Conservation (phyloP, 371 early-diverging fungal genomes). For the Globomyces sp. region DNA sequence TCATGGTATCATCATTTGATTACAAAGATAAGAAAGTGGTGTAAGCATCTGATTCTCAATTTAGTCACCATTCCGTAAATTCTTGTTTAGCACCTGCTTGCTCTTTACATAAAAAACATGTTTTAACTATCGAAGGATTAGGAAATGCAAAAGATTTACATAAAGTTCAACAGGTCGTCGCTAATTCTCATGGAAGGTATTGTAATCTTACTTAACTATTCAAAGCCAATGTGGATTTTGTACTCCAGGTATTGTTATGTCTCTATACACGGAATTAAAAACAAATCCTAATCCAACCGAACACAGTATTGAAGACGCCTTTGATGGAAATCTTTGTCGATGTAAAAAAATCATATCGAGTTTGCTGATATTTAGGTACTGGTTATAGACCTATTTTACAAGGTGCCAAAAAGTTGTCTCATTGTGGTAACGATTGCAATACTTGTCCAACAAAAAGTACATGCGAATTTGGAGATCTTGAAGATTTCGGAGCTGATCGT, state of each 20-base stretch:
- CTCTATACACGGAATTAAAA: conserved; percentile 63
- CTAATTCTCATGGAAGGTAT: conserved; percentile 32
- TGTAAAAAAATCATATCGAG: conserved; percentile 34
- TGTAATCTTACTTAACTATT: no score
- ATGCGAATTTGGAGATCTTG: conserved; percentile 29
- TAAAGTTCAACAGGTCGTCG: conserved; percentile 57
- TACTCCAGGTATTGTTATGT: conserved; percentile 82
- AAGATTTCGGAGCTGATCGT: conserved; percentile 26
- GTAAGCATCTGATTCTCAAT: conserved; percentile 2
- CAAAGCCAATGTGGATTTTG: conserved; percentile 76
- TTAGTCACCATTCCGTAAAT: conserved; percentile 59
- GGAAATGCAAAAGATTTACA: conserved; percentile 67
- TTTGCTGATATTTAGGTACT: conserved; percentile 36
- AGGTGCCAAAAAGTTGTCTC: conserved; percentile 61
- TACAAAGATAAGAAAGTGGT: conserved; percentile 30
- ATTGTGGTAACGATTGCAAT: conserved; percentile 18
- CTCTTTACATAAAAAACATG: conserved; percentile 71
- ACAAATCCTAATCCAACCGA: conserved; percentile 62
- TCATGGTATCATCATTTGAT: conserved; percentile 63
- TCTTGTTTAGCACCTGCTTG: conserved; percentile 72
- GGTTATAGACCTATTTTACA: conserved; percentile 80
- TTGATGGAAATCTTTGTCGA: conserved; percentile 80
- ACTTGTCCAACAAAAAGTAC: neutral
- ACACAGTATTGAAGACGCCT: conserved; percentile 70
- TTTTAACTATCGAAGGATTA: conserved; percentile 76